Percentiles rank a stretch among this genome's conserved stretches.
These are phyloP conservation scores for Oryza glumipatula DNA, from an alignment of 176 grass and related monocot species.

Conservation along the genomic window DNA sequence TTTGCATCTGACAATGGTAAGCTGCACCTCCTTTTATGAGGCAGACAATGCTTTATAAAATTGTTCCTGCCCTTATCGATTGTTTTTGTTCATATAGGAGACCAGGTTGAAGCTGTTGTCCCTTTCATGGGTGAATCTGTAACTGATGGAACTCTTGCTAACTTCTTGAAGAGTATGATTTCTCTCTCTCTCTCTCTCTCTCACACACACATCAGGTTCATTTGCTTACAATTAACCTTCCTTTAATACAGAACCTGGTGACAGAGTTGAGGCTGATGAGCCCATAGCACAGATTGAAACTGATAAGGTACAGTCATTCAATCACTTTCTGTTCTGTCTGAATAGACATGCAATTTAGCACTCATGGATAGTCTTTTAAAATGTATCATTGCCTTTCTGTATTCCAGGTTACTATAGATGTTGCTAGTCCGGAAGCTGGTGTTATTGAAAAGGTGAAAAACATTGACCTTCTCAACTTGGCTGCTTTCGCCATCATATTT, in stretches of 20 bases:
- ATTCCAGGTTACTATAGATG: constrained; percentile 94
- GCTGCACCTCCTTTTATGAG: constrained; percentile 5
- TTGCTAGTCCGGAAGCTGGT: constrained; percentile 81
- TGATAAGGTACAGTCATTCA: constrained; percentile 63
- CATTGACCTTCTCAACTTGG: constrained; percentile 20
- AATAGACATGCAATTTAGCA: not conserved
- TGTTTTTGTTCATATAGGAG: constrained; percentile 49
- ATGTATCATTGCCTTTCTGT: not conserved
- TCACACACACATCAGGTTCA: not conserved
- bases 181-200: not conserved
- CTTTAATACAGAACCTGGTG: constrained; percentile 75
- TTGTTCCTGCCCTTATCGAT: constrained; percentile 8
- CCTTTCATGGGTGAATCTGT: constrained; percentile 99
- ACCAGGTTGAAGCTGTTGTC: constrained; percentile 81
- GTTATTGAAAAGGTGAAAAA: constrained; percentile 80
- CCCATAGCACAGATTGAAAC: constrained; percentile 98
- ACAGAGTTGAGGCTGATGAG: constrained; percentile 86
- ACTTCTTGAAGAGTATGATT: constrained; percentile 85
- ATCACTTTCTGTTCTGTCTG: constrained; percentile 17
- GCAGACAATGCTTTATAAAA: not conserved
- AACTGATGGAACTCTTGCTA: constrained; percentile 96
- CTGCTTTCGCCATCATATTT: not conserved
- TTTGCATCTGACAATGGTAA: constrained; percentile 94
- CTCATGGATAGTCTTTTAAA: constrained; percentile 11
- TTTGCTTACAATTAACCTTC: constrained; percentile 31